Evolutionary conservation across 2,329 filamentous ascomycete genomes (phyloP).

Genomic region (Talaromyces sp.): DNA sequence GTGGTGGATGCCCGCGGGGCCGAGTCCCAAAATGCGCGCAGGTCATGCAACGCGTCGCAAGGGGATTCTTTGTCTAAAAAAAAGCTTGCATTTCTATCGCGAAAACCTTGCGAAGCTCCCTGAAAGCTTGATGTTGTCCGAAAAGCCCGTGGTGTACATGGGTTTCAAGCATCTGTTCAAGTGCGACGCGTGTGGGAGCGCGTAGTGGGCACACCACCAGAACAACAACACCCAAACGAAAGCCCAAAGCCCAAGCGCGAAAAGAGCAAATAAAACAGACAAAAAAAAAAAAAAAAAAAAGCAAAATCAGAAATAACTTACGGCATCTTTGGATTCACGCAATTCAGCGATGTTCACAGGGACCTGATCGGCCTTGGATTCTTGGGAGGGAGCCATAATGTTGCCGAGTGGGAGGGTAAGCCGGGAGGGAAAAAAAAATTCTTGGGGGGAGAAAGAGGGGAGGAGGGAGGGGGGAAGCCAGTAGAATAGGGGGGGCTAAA

Average conservation of each 20-base stretch:
- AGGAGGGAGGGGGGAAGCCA: conserved; percentile 15
- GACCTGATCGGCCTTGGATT: conserved; percentile 34
- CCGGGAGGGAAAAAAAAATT: conserved; percentile 24
- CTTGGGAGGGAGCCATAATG: conserved; percentile 39
- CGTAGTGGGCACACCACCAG: conserved; percentile 7
- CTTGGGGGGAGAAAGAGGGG: conserved; percentile 9
- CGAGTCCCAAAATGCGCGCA: no score
- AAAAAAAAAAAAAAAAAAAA: conserved; percentile 10
- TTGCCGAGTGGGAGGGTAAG: conserved; percentile 37
- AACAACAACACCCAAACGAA: conserved; percentile 3
- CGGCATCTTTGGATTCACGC: conserved; percentile 76
- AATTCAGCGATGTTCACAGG: conserved; percentile 70
- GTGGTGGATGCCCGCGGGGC: no score
- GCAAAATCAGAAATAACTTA: conserved; percentile 54
- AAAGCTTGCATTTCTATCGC: not conserved
- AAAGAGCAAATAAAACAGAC: not conserved
- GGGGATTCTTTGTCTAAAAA: not conserved
- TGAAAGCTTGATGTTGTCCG: no score
- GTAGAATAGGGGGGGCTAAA: conserved; percentile 3
- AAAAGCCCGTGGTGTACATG: not conserved
- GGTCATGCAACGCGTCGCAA: not conserved
- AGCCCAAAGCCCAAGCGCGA: conserved; percentile 4
- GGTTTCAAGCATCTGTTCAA: conserved; percentile 15
- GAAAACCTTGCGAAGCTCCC: not conserved
- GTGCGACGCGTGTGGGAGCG: conserved; percentile 24